Evolutionary conservation across 2,329 filamentous ascomycete genomes (phyloP).

Genomic region (Pseudocercospora crystallina): DNA sequence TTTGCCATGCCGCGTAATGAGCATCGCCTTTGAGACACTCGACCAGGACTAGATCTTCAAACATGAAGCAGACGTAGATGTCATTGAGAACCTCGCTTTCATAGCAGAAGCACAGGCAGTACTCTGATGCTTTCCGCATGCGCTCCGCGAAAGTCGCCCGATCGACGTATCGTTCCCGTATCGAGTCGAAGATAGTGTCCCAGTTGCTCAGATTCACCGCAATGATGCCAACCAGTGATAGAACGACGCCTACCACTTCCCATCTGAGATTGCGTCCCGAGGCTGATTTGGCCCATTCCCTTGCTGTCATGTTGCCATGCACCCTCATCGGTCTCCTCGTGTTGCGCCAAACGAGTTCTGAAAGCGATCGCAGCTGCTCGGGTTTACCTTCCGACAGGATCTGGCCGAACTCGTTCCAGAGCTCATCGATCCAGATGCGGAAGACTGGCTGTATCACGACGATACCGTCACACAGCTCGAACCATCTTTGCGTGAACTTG

Average conservation of each 20-base stretch:
- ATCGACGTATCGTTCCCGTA: constrained; percentile 50
- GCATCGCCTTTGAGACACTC: constrained; percentile 35
- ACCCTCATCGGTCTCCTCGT: constrained; percentile 39
- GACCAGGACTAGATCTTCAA: constrained; percentile 34
- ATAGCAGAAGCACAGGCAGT: constrained; percentile 37
- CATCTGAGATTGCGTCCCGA: constrained; percentile 44
- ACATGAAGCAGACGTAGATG: constrained; percentile 36
- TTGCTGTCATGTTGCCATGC: constrained; percentile 38
- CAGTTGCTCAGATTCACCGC: constrained; percentile 36
- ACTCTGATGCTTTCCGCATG: constrained; percentile 35
- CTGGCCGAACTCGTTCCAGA: constrained; percentile 36
- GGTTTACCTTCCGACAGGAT: constrained; percentile 32
- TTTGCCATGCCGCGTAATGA: constrained; percentile 35
- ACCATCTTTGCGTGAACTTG: constrained; percentile 32
- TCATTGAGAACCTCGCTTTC: constrained; percentile 37
- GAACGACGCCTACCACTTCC: constrained; percentile 45
- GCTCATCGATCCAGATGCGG: constrained; percentile 35
- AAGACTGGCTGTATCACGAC: constrained; percentile 35
- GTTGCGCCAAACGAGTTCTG: constrained; percentile 45
- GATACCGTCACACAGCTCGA: constrained; percentile 37
- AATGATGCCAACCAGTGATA: constrained; percentile 40
- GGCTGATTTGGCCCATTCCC: constrained; percentile 39
- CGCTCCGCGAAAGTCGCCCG: constrained; percentile 51
- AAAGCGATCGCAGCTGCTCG: constrained; percentile 38
- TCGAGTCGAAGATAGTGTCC: constrained; percentile 39